These are phyloP conservation scores for Bipolaris sorokiniana DNA, from an alignment of 2,329 filamentous ascomycete genomes.

Conservation along the genomic window DNA sequence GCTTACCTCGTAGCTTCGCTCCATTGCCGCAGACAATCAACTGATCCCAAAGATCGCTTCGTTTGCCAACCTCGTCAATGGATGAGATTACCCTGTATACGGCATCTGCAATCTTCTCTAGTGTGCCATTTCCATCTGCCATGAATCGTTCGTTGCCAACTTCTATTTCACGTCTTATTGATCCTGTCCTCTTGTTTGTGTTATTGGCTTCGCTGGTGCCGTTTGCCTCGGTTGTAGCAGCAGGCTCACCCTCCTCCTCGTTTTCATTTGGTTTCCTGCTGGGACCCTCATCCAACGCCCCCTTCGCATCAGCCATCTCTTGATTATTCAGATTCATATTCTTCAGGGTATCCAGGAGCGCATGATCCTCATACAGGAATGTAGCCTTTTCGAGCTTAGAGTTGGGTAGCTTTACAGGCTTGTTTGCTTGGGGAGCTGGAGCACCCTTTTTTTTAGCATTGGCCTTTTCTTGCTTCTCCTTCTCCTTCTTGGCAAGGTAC, in stretches of 20 bases:
- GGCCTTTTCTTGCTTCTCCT: conserved; percentile 73
- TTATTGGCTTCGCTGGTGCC: conserved; percentile 27
- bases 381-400: conserved; percentile 71
- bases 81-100: conserved; percentile 84
- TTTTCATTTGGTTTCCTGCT: conserved; percentile 49
- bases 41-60: conserved; percentile 88
- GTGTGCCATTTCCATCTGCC: conserved; percentile 67
- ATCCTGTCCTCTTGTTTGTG: conserved; percentile 29
- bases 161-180: conserved; percentile 68
- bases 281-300: conserved; percentile 57
- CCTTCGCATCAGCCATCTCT: conserved; percentile 58
- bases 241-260: conserved; percentile 36
- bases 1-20: conserved; percentile 64
- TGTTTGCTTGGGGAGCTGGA: conserved; percentile 66
- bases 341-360: conserved; percentile 61
- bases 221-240: conserved; percentile 37
- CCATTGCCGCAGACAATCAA: conserved; percentile 93
- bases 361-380: conserved; percentile 76
- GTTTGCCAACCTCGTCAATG: conserved; percentile 83
- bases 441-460: conserved; percentile 64
- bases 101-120: conserved; percentile 82
- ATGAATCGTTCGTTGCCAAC: conserved; percentile 77
- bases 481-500: conserved; percentile 82
- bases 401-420: conserved; percentile 70
- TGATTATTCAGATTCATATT: conserved; percentile 55